Percentiles rank a stretch among this genome's conserved stretches.
phyloP scores from a whole-genome alignment of 176 grass and related monocot species.

The Paspalum notatum region DNA sequence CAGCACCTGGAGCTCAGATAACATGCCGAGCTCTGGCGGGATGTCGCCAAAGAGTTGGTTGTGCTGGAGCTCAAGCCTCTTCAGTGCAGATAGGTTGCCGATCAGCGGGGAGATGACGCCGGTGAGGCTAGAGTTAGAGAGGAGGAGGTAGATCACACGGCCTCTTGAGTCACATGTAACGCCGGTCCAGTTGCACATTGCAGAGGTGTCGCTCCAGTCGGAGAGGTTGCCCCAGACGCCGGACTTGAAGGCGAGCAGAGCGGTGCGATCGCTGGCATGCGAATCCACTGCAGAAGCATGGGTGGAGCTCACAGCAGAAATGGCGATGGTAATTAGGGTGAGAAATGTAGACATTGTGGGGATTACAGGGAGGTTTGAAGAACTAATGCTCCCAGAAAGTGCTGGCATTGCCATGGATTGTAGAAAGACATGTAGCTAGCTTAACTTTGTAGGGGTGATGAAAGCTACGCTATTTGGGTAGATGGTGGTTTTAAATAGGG shows the following conservation, averaged over 20 bases:
- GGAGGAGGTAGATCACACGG: slow-evolving; percentile 41
- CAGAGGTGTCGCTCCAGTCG: slow-evolving; percentile 40
- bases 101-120: slow-evolving; percentile 60
- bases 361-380: neutral
- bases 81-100: slow-evolving; percentile 55
- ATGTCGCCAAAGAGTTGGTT: slow-evolving; percentile 57
- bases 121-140: slow-evolving; percentile 35
- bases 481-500: slow-evolving; percentile 14
- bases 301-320: neutral
- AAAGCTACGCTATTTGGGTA: neutral
- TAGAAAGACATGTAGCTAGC: neutral
- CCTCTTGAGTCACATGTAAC: slow-evolving; percentile 45
- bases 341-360: slow-evolving; percentile 17
- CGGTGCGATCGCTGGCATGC: neutral
- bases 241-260: slow-evolving; percentile 55
- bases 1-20: slow-evolving; percentile 44
- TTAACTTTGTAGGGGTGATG: slow-evolving; percentile 4
- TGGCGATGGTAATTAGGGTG: neutral
- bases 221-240: slow-evolving; percentile 48
- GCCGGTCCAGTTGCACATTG: slow-evolving; percentile 63
- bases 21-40: slow-evolving; percentile 50
- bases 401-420: neutral
- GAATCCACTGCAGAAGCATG: neutral
- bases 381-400: neutral
- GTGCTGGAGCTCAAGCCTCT: slow-evolving; percentile 47